Evolutionary conservation across 2,329 filamentous ascomycete genomes (phyloP).

Genomic region (Tolypocladium pustulatum): DNA sequence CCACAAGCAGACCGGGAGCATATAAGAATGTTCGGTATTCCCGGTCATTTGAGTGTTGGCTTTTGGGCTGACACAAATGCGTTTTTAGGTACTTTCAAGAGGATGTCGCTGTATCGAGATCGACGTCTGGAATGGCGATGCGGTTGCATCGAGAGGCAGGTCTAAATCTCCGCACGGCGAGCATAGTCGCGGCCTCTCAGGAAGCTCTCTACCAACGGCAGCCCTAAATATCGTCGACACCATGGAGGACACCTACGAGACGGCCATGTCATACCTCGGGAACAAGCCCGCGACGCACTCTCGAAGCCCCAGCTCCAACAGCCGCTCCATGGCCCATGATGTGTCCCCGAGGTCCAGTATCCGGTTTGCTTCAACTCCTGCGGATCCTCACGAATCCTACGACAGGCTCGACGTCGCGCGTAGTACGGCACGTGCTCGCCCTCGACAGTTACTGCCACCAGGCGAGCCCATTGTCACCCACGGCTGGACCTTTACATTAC

Average conservation of each 20-base stretch:
- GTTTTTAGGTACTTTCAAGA: constrained; percentile 52
- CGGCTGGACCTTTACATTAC: constrained; percentile 71
- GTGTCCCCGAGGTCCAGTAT: constrained; percentile 20
- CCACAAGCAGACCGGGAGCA: constrained; percentile 63
- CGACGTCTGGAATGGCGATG: constrained; percentile 79
- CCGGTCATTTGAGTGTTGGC: background rate
- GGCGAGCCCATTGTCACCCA: constrained; percentile 75
- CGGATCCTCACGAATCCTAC: constrained; percentile 19
- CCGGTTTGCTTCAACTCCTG: constrained; percentile 9
- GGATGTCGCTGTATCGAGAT: constrained; percentile 90
- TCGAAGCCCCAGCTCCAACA: constrained; percentile 28
- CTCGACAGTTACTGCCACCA: constrained; percentile 20
- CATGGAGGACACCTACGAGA: constrained; percentile 20
- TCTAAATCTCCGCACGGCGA: constrained; percentile 28
- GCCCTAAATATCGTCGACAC: constrained; percentile 28
- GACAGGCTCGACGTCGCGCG: constrained; percentile 22
- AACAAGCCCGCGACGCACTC: constrained; percentile 21
- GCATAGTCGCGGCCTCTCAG: constrained; percentile 37
- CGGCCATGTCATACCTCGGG: constrained; percentile 15
- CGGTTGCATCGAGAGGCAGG: constrained; percentile 21
- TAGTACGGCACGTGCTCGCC: constrained; percentile 9
- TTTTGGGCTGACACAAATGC: background rate
- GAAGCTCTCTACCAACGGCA: constrained; percentile 33
- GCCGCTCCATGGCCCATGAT: constrained; percentile 17
- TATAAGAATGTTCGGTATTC: constrained; percentile 59